Evolutionary conservation across 75 land plant genomes (phyloP), one percentile per base, ranked within the genome.

Genomic region (Pinus albicaulis): DNA sequence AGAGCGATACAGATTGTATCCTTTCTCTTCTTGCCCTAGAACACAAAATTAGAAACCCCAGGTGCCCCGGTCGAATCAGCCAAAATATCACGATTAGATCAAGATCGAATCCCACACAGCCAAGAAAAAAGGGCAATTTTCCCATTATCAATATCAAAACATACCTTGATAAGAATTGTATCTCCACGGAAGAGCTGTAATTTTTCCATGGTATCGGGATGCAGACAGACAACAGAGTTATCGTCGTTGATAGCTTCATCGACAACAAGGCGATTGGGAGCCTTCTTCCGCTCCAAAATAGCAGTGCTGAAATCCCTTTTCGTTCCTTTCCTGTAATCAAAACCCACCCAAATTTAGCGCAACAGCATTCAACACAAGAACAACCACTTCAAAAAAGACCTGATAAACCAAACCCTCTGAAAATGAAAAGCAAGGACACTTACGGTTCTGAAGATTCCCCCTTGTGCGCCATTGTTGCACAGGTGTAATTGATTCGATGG

Each of bases 221-320:
- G 82, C 62, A 93, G 71, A 7, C 87, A 25, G 24, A 93, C 96
- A 7, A 93, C 96, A 31, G 93, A 93, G 71, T 91, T 93, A 73
- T 93, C 96, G 73, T 93, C 96, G 57, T 91, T 91, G 38, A 87
- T 19, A 14, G 94, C 93, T 41, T 91, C 94, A 72, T 93, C 96
- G 41, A 89, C 92, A 53, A 93, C 82, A 48, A 93, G 80, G 6
- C 96, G 85, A 81, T 93, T 93, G 16, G 93, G 59, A 3, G 95
- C 89, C 84, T 93, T 93, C 86, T 93, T 93, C 26, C 89, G 74
- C 80, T 93, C 95, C 76, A 93, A 62, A 53, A 93, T 93, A 28
- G 95, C 95, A 16, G 95, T 93, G 41, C 89, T 86, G 55, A 78
- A 90, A 70, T 93, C 95, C 80, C 80, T 86, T 82, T 91, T 93